Evolutionary conservation across 2,329 filamentous ascomycete genomes (phyloP).

Genomic region (Pyrenochaeta sp.): DNA sequence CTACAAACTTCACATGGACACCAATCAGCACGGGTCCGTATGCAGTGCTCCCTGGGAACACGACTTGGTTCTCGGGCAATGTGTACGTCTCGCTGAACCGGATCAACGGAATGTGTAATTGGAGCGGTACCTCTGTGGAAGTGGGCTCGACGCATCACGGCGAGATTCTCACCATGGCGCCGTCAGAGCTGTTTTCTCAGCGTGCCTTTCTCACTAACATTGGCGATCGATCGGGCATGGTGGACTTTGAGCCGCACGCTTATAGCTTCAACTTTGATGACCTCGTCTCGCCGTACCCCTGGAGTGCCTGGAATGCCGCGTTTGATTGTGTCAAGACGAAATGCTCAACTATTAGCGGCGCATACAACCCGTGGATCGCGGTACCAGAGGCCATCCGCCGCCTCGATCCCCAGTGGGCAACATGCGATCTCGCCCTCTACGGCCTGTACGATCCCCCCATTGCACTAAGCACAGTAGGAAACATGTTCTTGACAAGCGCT

Average conservation of each 20-base stretch:
- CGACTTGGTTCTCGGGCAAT: constrained; percentile 25
- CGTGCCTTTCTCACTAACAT: constrained; percentile 10
- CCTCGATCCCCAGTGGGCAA: constrained; percentile 21
- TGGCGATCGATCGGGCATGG: constrained; percentile 4
- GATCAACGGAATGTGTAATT: constrained; percentile 18
- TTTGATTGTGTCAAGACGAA: constrained; percentile 10
- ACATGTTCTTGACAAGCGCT: constrained; percentile 20
- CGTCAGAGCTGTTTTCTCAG: constrained; percentile 21
- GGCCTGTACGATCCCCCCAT: constrained; percentile 23
- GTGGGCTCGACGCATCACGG: constrained; percentile 18
- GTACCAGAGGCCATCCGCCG: constrained; percentile 24
- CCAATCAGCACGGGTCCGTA: constrained; percentile 24
- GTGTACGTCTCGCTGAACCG: constrained; percentile 24
- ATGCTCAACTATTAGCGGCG: constrained; percentile 17
- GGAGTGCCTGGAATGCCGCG: constrained; percentile 17
- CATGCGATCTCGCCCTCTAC: constrained; percentile 21
- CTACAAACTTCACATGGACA: constrained; percentile 24
- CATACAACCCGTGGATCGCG: constrained; percentile 20
- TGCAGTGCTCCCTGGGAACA: constrained; percentile 18
- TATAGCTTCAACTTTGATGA: constrained; percentile 25
- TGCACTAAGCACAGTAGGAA: constrained; percentile 16
- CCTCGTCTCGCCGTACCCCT: constrained; percentile 17
- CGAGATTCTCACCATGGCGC: constrained; percentile 23
- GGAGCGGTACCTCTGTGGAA: constrained; percentile 15
- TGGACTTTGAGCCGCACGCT: constrained; percentile 13